A percentile compares a stretch with the other conserved stretches of the same genome.
Conservation (phyloP, 1,284 basidiomycete species). For the Leccinum pachyderme region DNA sequence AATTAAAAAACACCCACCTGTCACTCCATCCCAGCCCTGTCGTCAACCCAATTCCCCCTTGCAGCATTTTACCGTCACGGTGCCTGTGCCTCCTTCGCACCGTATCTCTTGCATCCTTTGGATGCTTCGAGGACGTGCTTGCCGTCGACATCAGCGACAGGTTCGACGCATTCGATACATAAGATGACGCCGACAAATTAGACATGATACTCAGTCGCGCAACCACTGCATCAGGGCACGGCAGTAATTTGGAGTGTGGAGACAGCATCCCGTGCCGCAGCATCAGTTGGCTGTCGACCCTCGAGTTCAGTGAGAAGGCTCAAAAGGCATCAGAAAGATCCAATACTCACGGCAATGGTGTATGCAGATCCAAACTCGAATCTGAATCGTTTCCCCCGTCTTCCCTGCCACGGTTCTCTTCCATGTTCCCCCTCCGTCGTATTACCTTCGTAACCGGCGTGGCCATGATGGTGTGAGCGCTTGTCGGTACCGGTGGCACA, state of each 20-base stretch:
- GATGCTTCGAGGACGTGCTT: conserved; percentile 46
- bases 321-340: background rate
- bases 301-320: background rate
- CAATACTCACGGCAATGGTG: conserved; percentile 67
- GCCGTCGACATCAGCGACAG: conserved; percentile 42
- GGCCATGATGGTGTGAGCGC: background rate
- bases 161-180: conserved; percentile 24
- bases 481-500: conserved; percentile 12
- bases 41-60: conserved; percentile 73
- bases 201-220: conserved; percentile 39
- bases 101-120: conserved; percentile 67
- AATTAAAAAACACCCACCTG: conserved; percentile 45
- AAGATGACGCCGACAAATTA: conserved; percentile 21
- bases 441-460: background rate
- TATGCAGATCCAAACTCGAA: conserved; percentile 74
- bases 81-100: conserved; percentile 60
- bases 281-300: conserved; percentile 59
- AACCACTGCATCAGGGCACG: conserved; percentile 23
- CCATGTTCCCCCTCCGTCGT: conserved; percentile 2
- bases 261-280: conserved; percentile 72
- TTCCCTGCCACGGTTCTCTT: conserved; percentile 5
- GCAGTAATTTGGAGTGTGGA: conserved; percentile 67
- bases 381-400: conserved; percentile 43
- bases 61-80: conserved; percentile 64
- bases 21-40: conserved; percentile 84